phyloP scores from a whole-genome alignment of 2,329 filamentous ascomycete genomes.

The Arthroderma uncinatum region DNA sequence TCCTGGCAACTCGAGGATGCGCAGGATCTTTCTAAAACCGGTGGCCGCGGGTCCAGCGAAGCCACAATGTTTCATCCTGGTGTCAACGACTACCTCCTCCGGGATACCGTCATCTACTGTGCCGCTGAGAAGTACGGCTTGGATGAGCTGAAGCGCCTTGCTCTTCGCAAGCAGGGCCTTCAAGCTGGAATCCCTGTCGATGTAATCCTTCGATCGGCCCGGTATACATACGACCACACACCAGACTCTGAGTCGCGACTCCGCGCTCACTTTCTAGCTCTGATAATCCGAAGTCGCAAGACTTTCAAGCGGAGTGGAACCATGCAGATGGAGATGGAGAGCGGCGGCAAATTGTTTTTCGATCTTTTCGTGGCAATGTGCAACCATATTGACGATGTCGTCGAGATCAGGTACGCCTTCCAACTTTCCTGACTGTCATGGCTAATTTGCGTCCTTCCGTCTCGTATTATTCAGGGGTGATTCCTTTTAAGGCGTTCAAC shows the following conservation, averaged over 20 bases:
- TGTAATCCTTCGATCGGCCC: constrained; percentile 81
- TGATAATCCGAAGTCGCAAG: constrained; percentile 94
- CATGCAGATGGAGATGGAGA: constrained; percentile 98
- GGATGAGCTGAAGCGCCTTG: constrained; percentile 81
- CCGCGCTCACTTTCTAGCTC: constrained; percentile 90
- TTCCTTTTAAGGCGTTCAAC: constrained; percentile 11
- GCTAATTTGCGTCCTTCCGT: constrained; percentile 12
- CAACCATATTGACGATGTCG: constrained; percentile 94
- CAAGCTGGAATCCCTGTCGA: constrained; percentile 85
- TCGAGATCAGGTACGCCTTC: constrained; percentile 63
- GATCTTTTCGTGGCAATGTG: constrained; percentile 97
- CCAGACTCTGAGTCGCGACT: constrained; percentile 84
- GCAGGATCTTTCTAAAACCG: constrained; percentile 43
- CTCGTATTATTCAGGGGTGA: constrained; percentile 11
- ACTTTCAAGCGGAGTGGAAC: constrained; percentile 97
- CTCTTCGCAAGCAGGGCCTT: constrained; percentile 87
- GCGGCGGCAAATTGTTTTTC: constrained; percentile 90
- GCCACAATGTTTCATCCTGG: constrained; percentile 67
- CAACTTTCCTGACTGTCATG: constrained; percentile 11
- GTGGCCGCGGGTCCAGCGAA: constrained; percentile 54
- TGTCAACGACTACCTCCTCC: constrained; percentile 65
- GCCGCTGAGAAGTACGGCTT: constrained; percentile 81
- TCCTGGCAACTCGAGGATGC: constrained; percentile 81
- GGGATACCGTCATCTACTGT: constrained; percentile 92
- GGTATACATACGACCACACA: constrained; percentile 92